Evolutionary conservation across 2,329 filamentous ascomycete species (phyloP).

Genomic region (Venturiaceae sp.): DNA sequence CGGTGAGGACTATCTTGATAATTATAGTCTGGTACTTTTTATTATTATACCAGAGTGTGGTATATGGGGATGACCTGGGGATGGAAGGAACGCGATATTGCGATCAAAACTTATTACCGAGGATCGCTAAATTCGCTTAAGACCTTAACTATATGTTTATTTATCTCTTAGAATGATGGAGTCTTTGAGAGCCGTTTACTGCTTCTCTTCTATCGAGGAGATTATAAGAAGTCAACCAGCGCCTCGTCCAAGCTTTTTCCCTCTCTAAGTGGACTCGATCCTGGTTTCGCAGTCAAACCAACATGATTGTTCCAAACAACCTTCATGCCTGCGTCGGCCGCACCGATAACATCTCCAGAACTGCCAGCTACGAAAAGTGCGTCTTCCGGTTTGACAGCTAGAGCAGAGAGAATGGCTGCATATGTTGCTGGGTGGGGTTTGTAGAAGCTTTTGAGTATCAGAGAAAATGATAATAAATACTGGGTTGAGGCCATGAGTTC

Average conservation of each 20-base stretch:
- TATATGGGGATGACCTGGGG: too few species aligned
- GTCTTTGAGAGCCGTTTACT: too few species aligned
- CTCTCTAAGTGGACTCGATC: not conserved
- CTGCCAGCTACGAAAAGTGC: constrained; percentile 22
- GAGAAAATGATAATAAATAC: not conserved
- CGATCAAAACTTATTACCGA: too few species aligned
- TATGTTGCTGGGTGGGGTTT: constrained; percentile 28
- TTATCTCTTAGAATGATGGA: too few species aligned
- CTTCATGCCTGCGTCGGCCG: constrained; percentile 26
- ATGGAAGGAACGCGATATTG: too few species aligned
- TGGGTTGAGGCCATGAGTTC: too few species aligned
- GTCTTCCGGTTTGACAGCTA: not conserved
- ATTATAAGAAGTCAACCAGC: constrained; percentile 1
- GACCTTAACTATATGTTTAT: too few species aligned
- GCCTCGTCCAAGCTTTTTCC: not conserved
- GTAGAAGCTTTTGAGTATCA: constrained; percentile 14
- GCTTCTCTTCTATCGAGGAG: too few species aligned
- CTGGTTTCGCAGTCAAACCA: not conserved
- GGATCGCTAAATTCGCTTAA: too few species aligned
- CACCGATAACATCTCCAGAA: constrained; percentile 29
- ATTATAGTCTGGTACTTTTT: too few species aligned
- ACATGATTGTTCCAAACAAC: constrained; percentile 15
- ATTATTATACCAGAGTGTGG: too few species aligned
- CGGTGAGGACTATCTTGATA: too few species aligned
- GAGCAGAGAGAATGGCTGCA: constrained; percentile 16